Conservation (phyloP, 1,284 basidiomycete species). For the Ceratobasidium papillatum region DNA sequence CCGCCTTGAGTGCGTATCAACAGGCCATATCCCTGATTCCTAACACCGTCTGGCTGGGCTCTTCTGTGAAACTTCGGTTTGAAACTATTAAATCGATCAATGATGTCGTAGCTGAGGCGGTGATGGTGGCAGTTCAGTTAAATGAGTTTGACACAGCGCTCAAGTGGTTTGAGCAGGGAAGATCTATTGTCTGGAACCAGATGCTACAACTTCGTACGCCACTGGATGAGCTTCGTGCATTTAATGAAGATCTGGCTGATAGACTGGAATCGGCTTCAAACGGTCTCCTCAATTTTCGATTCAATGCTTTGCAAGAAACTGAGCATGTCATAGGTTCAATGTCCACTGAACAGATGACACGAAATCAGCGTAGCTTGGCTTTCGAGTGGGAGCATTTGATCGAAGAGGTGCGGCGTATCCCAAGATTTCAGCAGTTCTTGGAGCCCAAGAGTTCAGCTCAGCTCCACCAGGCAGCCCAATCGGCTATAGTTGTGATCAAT, state of each 20-base stretch:
- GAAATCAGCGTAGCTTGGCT: too few species aligned
- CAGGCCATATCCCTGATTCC: neutral
- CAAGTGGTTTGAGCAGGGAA: neutral
- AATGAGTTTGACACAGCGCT: neutral
- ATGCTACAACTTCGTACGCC: neutral
- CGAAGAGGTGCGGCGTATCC: neutral
- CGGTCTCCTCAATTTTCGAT: too few species aligned
- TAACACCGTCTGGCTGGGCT: neutral
- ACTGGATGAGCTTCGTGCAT: neutral
- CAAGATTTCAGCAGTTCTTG: neutral
- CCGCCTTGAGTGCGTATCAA: neutral
- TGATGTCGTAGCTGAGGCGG: neutral
- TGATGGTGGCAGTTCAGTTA: neutral
- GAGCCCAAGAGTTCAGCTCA: neutral
- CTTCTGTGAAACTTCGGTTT: neutral
- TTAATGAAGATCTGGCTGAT: neutral
- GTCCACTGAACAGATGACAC: too few species aligned
- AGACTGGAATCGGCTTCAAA: too few species aligned
- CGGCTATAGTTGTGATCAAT: neutral
- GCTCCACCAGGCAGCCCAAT: neutral
- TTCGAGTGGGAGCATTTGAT: too few species aligned
- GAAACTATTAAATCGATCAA: neutral
- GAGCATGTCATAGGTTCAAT: too few species aligned
- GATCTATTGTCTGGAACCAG: neutral
- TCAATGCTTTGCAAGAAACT: too few species aligned